Conservation (phyloP, 495 filamentous ascomycete species). For the Neurospora discreta region DNA sequence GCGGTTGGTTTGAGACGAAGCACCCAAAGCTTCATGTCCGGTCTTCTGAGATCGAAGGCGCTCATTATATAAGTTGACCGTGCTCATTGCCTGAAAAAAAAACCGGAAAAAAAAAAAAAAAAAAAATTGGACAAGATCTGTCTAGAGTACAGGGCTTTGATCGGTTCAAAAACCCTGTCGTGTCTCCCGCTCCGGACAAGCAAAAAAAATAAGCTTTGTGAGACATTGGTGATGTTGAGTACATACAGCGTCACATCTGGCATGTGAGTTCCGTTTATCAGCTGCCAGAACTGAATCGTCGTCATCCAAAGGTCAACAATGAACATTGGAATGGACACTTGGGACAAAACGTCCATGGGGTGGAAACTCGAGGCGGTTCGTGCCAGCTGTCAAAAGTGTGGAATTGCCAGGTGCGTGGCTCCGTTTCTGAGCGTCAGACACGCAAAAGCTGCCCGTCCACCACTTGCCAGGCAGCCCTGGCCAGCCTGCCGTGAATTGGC, state of each 20-base stretch:
- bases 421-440: neutral
- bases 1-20: neutral
- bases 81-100: too few species aligned
- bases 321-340: too few species aligned
- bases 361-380: neutral
- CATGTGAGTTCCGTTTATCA: neutral
- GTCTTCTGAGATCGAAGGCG: neutral
- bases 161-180: neutral
- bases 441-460: neutral
- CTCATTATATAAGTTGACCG: neutral
- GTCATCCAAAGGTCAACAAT: neutral
- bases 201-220: neutral
- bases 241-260: neutral
- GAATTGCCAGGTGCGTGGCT: slow-evolving; percentile 1
- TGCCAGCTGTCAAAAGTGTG: neutral
- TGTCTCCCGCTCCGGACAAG: neutral
- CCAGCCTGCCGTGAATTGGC: neutral
- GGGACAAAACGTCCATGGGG: neutral
- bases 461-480: neutral
- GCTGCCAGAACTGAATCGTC: neutral
- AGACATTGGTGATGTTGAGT: neutral
- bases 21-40: neutral
- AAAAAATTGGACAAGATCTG: too few species aligned
- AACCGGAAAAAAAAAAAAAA: too few species aligned
- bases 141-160: too few species aligned